Conservation (phyloP, 2,329 filamentous ascomycete species). For the Paecilomyces niveus region DNA sequence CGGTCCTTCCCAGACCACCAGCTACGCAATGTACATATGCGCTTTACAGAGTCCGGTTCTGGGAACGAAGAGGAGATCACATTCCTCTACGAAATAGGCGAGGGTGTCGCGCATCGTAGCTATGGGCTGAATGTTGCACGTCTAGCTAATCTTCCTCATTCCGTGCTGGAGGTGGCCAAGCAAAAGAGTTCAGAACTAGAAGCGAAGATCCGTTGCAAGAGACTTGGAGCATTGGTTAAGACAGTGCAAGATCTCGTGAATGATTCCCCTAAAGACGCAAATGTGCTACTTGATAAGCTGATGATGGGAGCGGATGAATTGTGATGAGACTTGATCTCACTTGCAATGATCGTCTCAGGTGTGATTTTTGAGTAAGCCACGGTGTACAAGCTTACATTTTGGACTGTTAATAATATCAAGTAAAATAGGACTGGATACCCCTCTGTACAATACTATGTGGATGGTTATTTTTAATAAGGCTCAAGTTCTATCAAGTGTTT, state of each 20-base stretch:
- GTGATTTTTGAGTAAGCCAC: neutral
- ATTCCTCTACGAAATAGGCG: constrained; percentile 86
- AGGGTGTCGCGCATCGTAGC: constrained; percentile 85
- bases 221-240: constrained; percentile 40
- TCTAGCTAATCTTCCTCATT: constrained; percentile 70
- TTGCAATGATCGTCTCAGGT: neutral
- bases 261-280: constrained; percentile 8
- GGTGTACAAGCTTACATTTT: neutral
- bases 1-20: constrained; percentile 58
- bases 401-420: neutral
- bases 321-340: constrained; percentile 5
- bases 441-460: neutral
- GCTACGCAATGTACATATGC: constrained; percentile 89
- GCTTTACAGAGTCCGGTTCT: constrained; percentile 56
- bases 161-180: constrained; percentile 72
- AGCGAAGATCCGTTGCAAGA: constrained; percentile 58
- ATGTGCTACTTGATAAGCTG: constrained; percentile 22
- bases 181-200: constrained; percentile 76
- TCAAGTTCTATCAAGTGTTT: too few species aligned
- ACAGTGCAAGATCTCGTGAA: constrained; percentile 22
- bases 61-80: constrained; percentile 71
- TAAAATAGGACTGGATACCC: neutral
- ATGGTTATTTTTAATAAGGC: neutral
- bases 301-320: constrained; percentile 25
- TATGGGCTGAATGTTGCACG: constrained; percentile 92